phyloP scores from a whole-genome alignment of 192 early-diverging fungal genomes.

The Coemansia sp. region DNA sequence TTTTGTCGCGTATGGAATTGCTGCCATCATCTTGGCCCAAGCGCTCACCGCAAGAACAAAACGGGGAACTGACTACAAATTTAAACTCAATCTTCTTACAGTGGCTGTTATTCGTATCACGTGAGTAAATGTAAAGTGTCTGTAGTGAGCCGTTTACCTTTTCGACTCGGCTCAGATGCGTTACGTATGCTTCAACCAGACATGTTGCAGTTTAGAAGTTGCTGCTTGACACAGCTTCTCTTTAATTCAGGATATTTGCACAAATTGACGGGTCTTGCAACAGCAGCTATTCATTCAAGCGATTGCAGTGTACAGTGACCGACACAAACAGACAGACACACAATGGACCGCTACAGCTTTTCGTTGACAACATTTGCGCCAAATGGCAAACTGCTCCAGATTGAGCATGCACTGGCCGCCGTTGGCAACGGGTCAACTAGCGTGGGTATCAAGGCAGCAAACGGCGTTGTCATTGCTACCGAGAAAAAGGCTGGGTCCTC shows the following conservation, averaged over 20 bases:
- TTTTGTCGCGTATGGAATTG: background rate
- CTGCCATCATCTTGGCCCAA: background rate
- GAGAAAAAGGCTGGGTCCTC: conserved; percentile 93
- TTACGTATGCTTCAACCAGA: no score
- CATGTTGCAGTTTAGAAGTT: no score
- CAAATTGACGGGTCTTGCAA: background rate
- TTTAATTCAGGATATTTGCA: background rate
- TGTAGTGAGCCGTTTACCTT: no score
- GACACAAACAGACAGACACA: background rate
- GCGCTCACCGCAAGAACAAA: background rate
- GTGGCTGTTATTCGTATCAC: no score
- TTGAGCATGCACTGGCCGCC: conserved; percentile 95
- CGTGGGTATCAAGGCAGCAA: conserved; percentile 96
- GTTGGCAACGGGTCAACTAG: conserved; percentile 87
- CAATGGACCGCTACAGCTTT: conserved; percentile 80
- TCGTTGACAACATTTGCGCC: conserved; percentile 99
- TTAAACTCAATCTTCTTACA: no score
- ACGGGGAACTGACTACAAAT: no score
- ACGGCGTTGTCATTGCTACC: conserved; percentile 97
- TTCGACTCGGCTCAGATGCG: no score
- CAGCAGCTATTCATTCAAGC: background rate
- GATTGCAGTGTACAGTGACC: background rate
- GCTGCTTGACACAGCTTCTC: no score
- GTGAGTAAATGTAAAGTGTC: no score
- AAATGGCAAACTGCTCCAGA: conserved; percentile 98